Conservation (phyloP, 495 filamentous ascomycete genomes). For the Poronia punctata region DNA sequence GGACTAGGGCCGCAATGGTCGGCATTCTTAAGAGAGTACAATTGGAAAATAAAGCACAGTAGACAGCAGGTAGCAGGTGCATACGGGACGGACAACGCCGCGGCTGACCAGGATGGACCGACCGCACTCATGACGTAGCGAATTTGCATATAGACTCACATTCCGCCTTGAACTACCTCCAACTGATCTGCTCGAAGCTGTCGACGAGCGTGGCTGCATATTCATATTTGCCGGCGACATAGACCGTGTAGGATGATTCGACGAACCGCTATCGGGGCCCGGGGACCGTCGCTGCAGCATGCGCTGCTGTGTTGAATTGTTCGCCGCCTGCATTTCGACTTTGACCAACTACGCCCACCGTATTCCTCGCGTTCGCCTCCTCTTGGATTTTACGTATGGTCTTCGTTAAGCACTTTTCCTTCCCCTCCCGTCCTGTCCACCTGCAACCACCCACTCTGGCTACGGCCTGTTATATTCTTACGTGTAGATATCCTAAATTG, state of each 20-base stretch:
- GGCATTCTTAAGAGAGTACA: too few relatives aligned
- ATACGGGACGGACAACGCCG: too few relatives aligned
- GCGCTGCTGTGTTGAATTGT: conserved; percentile 28
- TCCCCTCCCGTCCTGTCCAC: neutral
- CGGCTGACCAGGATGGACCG: too few relatives aligned
- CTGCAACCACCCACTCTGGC: neutral
- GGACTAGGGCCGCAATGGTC: neutral
- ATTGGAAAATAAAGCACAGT: too few relatives aligned
- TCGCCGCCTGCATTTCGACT: conserved; percentile 33
- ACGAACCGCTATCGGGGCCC: conserved; percentile 38
- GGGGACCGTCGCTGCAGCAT: conserved; percentile 45
- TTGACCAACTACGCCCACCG: neutral
- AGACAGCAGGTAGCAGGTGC: too few relatives aligned
- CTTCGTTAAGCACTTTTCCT: conserved; percentile 12
- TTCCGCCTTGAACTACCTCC: conserved; percentile 41
- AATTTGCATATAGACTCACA: conserved; percentile 43
- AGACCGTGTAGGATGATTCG: conserved; percentile 60
- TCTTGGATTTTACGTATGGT: conserved; percentile 10
- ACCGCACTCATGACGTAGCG: too few relatives aligned
- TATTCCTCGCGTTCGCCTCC: neutral
- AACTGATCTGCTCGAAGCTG: conserved; percentile 29
- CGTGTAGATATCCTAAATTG: conserved; percentile 12
- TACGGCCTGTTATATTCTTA: conserved; percentile 6
- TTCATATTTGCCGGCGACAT: conserved; percentile 62
- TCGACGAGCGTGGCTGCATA: conserved; percentile 46